Base-by-base conservation (phyloP, 2,329 filamentous ascomycete species). In the Magnaporthales sp. region DNA sequence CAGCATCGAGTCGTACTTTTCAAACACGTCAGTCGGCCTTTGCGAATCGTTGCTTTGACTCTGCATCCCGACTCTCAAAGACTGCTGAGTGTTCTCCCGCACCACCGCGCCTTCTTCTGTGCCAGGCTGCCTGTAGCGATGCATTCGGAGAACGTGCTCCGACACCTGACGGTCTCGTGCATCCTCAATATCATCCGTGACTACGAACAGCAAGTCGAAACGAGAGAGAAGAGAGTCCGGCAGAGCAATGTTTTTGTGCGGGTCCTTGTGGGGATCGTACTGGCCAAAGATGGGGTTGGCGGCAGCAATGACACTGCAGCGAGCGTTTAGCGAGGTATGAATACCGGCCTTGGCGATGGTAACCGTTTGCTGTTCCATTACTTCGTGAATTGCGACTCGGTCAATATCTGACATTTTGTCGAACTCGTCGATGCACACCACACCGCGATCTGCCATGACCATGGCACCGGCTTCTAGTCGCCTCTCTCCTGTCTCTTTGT, bases 371-470 rank as follows among this genome's bases (percentile, higher is more conserved):
- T 99, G 95, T 80, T 99, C 95, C 95, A 99, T 99, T 71, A 99
- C 95, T 91, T 99, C 95, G 86, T 99, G 95, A 72, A 99, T 99
- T 62, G 95, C 95, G 4, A 99, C 95, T 75, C 95, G 89, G 78
- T 99, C 95, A 67, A 98, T 90, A 75, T 99, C 95, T 67, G 93
- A 97, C 95, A 99, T 99, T 79, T 99, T 99, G 81, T 99, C 95
- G 72, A 99, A 99, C 75, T 99, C 95, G 76, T 99, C 95, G 71
- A 99, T 99, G 81, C 95, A 99, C 38, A 99, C 95, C 11, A 99
- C 94, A 72, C 95, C 95, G 69, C 95, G 90, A 77, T 99, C 95
- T 70, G 89, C 95, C 74, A 99, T 91, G 68, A 99, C 95, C 95
- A 99, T 99, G 70, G 95, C 95, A 85, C 95, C 95, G 19, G 95